Evolutionary conservation across 169 alveolate genomes (phyloP), one percentile per base, ranked within the genome.

Genomic region (Plasmodium fragile): DNA sequence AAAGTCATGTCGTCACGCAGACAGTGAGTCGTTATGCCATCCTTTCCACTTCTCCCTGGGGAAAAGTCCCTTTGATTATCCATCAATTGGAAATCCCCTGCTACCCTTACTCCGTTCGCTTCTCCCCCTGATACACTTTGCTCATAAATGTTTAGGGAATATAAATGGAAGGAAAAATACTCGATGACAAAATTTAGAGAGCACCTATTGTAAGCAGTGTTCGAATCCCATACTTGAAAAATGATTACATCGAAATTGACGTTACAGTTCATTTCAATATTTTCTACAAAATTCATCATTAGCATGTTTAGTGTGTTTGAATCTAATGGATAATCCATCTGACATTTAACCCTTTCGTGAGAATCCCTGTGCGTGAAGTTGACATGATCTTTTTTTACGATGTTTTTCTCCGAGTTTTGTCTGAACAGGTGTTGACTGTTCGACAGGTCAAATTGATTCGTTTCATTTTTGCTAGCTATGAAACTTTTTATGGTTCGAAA

Each of bases 121-220:
- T 22, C 59, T 11, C 7, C 59, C 8, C 25, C 8, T 49, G 2
- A 18, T 79, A 78, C 65, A 89, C 49, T 41, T 18, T 22, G 65
- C 36, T 89, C 94, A 89, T 78, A 89, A 22, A 78, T 30, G 71
- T 79, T 89, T 55, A 80, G 52, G 65, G 94, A 55, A 43, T 65
- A 69, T 30, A 89, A 72, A 78, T 80, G 45, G 36, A 80, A 28
- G 52, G 69, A 3, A 49, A 89, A 28, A 72, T 89, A 89, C 53
- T 89, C 94, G 22, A 89, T 89, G 53, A 89, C 94, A 69, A 89
- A 89, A 89, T 89, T 89, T 22, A 89, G 49, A 78, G 94, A 89
- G 16, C 94, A 89, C 49, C 94, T 79, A 80, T 89, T 89, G 55
- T 79, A 89, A 10, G 91, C 94, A 5, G 89, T 89, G 75, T 89